Percentiles rank a stretch among this genome's conserved stretches.
Evolutionary conservation across 257 asterid species (phyloP).

Genomic region (Solanum pinnatisectum): DNA sequence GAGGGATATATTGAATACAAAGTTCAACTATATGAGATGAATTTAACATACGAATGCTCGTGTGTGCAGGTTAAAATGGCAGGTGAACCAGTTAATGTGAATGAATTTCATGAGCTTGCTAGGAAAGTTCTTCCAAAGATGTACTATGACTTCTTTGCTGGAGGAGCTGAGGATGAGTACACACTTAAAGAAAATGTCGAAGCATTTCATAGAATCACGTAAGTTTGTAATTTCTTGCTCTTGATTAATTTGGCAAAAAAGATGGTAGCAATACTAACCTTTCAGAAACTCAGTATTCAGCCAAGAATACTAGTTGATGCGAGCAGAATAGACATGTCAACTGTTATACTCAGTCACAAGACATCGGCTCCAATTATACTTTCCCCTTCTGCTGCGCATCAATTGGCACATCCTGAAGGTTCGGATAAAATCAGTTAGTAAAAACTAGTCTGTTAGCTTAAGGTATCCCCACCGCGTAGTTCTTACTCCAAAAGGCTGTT

Average conservation of each 20-base stretch:
- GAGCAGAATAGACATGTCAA: conserved; percentile 42
- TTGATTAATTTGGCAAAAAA: background rate
- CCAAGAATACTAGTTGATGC: conserved; percentile 54
- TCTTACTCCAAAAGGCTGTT: background rate
- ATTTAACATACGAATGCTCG: background rate
- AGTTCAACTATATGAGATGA: conserved; percentile 1
- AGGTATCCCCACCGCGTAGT: background rate
- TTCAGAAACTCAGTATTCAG: conserved; percentile 21
- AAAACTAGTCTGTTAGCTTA: background rate
- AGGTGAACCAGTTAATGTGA: conserved; percentile 29
- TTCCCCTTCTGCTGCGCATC: conserved; percentile 45
- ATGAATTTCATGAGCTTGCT: conserved; percentile 52
- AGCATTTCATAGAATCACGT: conserved; percentile 47
- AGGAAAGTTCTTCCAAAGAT: conserved; percentile 56
- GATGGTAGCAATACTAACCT: background rate
- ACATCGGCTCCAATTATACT: conserved; percentile 46
- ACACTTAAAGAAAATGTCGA: conserved; percentile 45
- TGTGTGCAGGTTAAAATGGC: conserved; percentile 32
- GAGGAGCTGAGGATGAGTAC: conserved; percentile 60
- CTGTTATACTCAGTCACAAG: conserved; percentile 32
- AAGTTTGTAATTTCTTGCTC: conserved; percentile 2
- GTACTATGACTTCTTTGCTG: conserved; percentile 49
- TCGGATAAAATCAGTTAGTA: background rate
- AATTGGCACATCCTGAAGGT: conserved; percentile 57
- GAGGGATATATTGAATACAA: background rate